phyloP scores from a whole-genome alignment of 768 basidiomycete species.

The Collybia nuda region DNA sequence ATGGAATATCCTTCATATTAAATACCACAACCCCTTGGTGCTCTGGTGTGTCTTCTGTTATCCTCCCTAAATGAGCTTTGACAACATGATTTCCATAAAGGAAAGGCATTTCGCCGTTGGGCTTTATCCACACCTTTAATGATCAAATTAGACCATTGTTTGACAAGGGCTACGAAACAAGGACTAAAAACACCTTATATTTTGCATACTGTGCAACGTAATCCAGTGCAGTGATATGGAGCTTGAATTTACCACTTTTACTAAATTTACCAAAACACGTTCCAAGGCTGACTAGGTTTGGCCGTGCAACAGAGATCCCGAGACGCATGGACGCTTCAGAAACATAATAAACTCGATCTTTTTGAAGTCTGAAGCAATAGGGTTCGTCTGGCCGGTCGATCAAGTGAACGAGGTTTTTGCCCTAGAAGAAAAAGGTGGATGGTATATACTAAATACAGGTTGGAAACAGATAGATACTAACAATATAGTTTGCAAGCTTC shows the following conservation, averaged over 20 bases:
- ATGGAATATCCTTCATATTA: constrained; percentile 92
- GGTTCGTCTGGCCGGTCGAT: constrained; percentile 94
- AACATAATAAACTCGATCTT: constrained; percentile 94
- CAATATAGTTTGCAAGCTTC: constrained; percentile 97
- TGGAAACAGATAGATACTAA: constrained; percentile 32
- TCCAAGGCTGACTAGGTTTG: constrained; percentile 89
- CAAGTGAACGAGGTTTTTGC: constrained; percentile 93
- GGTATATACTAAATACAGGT: background rate
- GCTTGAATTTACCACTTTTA: constrained; percentile 96
- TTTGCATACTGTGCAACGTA: constrained; percentile 95
- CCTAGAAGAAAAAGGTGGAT: constrained; percentile 50
- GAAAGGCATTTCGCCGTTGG: constrained; percentile 99
- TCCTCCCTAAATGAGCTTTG: constrained; percentile 97
- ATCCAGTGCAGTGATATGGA: constrained; percentile 93
- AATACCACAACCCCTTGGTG: constrained; percentile 98
- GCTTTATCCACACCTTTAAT: constrained; percentile 97
- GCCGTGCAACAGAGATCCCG: constrained; percentile 87
- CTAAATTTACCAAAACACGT: constrained; percentile 98
- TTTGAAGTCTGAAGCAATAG: constrained; percentile 94
- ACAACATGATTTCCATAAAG: constrained; percentile 98
- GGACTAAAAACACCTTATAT: constrained; percentile 71
- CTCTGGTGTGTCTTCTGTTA: constrained; percentile 98
- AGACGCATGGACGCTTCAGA: constrained; percentile 94
- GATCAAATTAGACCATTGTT: background rate
- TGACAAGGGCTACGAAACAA: background rate